Base-by-base conservation (phyloP, 495 filamentous ascomycete genomes). In the Chlorociboria aeruginascens region DNA sequence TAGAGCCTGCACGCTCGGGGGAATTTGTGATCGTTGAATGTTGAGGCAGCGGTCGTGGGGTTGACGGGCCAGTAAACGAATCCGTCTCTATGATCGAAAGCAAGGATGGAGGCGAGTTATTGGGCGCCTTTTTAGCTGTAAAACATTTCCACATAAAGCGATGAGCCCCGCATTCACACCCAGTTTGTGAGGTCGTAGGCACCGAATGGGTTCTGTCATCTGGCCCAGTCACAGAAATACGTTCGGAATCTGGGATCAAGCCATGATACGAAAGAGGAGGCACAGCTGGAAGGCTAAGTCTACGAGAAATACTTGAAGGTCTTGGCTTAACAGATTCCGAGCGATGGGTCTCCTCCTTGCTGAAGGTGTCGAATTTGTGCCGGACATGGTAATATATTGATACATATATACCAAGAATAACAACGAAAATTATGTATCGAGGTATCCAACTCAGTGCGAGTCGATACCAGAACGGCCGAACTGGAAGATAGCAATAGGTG, bases 401-500 rank as follows among this genome's bases (percentile, higher is more conserved):
- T 20, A 72, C 62, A 50, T 85, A 85, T 8, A 86, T 75, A 41
- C 66, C 55, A 9, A 83, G 54, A 47, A 86, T 78, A 36, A 70
- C 66, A 32, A 68, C 60, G 53, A 80, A 74, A 30, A 88, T 78
- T 20, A 84, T 44, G 50, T 88, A 89, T 29, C 84, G 71, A 30
- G 84, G 84, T 12, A 79, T 68, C 84, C 84, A 89, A 40, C 72
- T 72, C 30, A 88, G 66, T 3, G 72, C 76, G 30, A 82, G 65
- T 32, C 79, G 71, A 52, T 78, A 81, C 81, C 80, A 85, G 32
- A 68, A 64, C n/a, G 69, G 69, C 17, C 74, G 66, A 10, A 76
- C 65, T 8, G 83, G 81, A 9, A 87, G 68, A 49, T 78, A 78
- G 62, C 84, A 87, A 49, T 77, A 78, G 32, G 78, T 69, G 8